Conservation (phyloP, 129 eudicot genomes). For the Mikania micrantha region DNA sequence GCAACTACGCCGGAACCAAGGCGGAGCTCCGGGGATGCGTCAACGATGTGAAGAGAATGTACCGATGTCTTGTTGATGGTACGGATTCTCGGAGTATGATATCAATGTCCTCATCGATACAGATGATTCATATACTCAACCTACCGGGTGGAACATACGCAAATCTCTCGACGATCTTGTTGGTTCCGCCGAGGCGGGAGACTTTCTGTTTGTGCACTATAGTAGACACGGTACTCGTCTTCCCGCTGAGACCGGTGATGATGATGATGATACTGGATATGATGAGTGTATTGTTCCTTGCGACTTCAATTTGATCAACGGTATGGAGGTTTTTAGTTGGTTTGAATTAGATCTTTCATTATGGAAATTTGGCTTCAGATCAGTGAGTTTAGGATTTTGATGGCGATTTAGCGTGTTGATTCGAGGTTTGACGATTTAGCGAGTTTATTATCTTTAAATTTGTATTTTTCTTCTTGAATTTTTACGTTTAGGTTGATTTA, state of each 20-base stretch:
- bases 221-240: conserved; percentile 93
- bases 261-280: conserved; percentile 81
- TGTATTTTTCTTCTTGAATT: too few species aligned
- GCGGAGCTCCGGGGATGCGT: conserved; percentile 85
- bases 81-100: conserved; percentile 55
- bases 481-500: too few species aligned
- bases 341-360: not conserved
- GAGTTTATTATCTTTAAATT: too few species aligned
- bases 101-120: conserved; percentile 65
- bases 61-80: conserved; percentile 57
- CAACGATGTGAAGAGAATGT: conserved; percentile 69
- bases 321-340: conserved; percentile 21
- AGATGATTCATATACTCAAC: conserved; percentile 53
- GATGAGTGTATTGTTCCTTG: conserved; percentile 94
- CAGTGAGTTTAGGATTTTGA: not conserved
- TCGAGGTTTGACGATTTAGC: not conserved
- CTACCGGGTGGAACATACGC: conserved; percentile 74
- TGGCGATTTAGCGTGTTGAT: conserved; percentile 1
- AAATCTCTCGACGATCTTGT: conserved; percentile 51
- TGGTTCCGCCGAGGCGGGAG: conserved; percentile 51
- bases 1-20: conserved; percentile 75
- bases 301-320: conserved; percentile 88
- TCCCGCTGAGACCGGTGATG: conserved; percentile 86
- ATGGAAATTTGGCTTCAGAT: not conserved
- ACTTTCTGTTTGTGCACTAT: conserved; percentile 67